Base-by-base conservation (phyloP, 305 asterid genomes). In the Fraxinus platypoda region DNA sequence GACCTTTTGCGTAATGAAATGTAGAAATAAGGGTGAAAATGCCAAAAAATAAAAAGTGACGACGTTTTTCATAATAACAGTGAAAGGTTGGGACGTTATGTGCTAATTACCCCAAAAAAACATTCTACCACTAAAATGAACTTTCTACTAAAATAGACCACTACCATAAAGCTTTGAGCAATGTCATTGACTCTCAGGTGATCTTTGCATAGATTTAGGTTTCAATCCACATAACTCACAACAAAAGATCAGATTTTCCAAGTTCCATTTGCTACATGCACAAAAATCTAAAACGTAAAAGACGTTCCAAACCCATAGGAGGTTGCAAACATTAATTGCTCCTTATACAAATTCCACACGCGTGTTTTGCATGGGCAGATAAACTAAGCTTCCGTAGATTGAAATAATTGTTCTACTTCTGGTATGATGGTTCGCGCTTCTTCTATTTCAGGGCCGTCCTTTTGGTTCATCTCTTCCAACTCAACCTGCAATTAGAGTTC, bases 341-440 rank as follows among this genome's bases (percentile, higher is more conserved):
- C 9, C 1, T 46, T 13, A 13, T 15, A 46, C 19, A 46, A 46
- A 1, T 46, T 49, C 59, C 59, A 49, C 21, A 4, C 4, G 7
- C 8, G 4, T 4, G 19, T n/a, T 0, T 57, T 57, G 28, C 68
- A 19, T 0, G 25, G 26, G 15, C 31, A 62, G 17, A 23, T 23
- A 21, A 19, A 19, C 31, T 23, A 62, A 23, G 72, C 17, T 66
- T 66, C 73, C 0, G n/a, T 66, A 12, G 17, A 8, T 66, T 66
- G 73, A 66, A 25, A 23, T 11, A 66, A 23, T 17, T 66, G 73
- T 19, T 66, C 73, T 26, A 66, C 11, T 66, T 66, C 35, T 23
- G 73, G 73, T 26, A 66, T 66, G 73, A 66, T 66, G 73, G 73
- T 66, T 66, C 35, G 73, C 1, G 73, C 73, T 66, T 66, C 73